Evolutionary conservation across 345 rosid species (phyloP), one percentile per base, ranked within the genome.

Genomic region (Linum tenue): DNA sequence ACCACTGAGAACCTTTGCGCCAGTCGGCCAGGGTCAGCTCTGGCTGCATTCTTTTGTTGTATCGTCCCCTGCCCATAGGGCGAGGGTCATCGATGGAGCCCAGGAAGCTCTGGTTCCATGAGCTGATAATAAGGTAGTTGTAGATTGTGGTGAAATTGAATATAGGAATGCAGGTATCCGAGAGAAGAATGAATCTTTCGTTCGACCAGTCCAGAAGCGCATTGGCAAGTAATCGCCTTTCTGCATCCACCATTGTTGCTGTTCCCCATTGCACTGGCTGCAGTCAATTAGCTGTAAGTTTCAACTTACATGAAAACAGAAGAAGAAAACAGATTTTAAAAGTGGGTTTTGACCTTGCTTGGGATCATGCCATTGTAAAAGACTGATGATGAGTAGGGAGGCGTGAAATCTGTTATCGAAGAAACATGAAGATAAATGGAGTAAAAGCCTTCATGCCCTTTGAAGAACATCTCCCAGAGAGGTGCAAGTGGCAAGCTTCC

Each of bases 1-100:
- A 72, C 84, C 79, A 70, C 16, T 77, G 81, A 0, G 66, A 74
- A 7, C 81, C 77, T 51, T 80, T 77, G 1, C 72, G 70, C 83
- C 79, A 74, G 7, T 74, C 63, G 40, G 73, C 56, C 2, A 74
- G 3, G 5, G 70, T 41, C 38, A 79, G 61, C 5, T 53, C 41
- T 0, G 79, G 79, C 66, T 35, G 62, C 83, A 80, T 80, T 37
- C 22, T 38, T 35, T 67, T 69, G 72, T 59, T 77, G 73, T 80
- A 77, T 1, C 83, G 70, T 39, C 81, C 77, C 0, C 77, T 71
- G 37, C 75, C 81, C 9, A 55, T 17, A 38, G 1, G 14, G 2
- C 73, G 67, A 0, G 73, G 78, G 36, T 76, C 77, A 12, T 74
- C 79, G 4, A 66, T 63, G 2, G 80, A 74, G 42, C 73, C 70